Evolutionary conservation across 1,284 basidiomycete genomes (phyloP), one percentile per base, ranked within the genome.

Genomic region (Hypsizygus ulmarius): DNA sequence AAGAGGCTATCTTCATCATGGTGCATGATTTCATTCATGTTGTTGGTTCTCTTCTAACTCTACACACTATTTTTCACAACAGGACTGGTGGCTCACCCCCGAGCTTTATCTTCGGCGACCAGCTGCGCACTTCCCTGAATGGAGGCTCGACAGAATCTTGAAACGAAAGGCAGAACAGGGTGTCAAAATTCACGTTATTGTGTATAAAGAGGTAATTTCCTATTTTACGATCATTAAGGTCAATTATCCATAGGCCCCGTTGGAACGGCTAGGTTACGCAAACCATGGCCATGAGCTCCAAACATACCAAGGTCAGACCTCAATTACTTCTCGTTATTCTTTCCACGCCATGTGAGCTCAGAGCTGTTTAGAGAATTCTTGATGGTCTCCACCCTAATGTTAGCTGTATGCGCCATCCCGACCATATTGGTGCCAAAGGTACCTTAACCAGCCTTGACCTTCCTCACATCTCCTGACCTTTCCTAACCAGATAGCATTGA

Each of bases 11-110:
- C 58, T 93, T 93, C 68, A 89, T 89, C 50, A 52, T 85, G 54
- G 85, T 85, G 54, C 14, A 72, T 47, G 15, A 11, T 27, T 11
- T 21, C 29, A 21, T 34, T 14, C 29, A 15, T n/a, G 7, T 19
- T 21, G 1, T 32, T n/a, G 38, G 30, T 12, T 37, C 30, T 45
- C 12, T 16, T 42, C 21, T 29, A 25, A 19, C 18, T 37, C 27
- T 18, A 39, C 18, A 45, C 27, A 19, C 51, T 9, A 39, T 34
- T 40, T 30, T 6, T n/a, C 28, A n/a, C 34, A 5, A 12, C 15
- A 87, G 78, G 92, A 94, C 59, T 95, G 92, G 89, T 91, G 87
- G 93, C 79, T 97, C 49, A 89, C 89, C 0, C 93, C 93, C 1
- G 93, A 97, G 63, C 71, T 97, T 3, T 94, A 93, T 67, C 83